Evolutionary conservation across 1,284 basidiomycete genomes (phyloP).

Genomic region (Cryptococcus neoformans): DNA sequence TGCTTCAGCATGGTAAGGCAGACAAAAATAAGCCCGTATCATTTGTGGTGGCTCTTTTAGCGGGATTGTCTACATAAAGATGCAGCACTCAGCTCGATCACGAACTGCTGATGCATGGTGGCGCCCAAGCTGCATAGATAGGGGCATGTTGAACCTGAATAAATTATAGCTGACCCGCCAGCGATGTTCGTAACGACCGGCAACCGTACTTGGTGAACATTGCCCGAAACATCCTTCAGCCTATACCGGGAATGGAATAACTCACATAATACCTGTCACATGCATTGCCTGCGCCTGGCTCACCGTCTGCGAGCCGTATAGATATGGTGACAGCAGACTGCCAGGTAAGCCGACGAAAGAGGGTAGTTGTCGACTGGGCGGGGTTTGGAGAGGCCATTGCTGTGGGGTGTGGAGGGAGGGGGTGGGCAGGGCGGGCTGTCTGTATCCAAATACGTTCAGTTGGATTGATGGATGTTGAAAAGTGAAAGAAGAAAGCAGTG

Average conservation of each 20-base stretch:
- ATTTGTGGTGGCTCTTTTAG: not conserved
- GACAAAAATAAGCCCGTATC: not conserved
- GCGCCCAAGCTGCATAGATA: no score
- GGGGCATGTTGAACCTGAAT: no score
- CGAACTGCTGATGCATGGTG: no score
- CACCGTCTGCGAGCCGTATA: constrained; percentile 36
- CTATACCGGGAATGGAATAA: not conserved
- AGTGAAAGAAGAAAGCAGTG: no score
- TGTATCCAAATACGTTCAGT: no score
- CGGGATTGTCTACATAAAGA: not conserved
- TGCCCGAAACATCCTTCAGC: not conserved
- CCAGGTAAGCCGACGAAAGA: constrained; percentile 47
- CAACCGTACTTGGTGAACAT: no score
- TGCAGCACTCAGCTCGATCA: no score
- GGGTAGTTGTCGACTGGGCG: constrained; percentile 36
- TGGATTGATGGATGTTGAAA: no score
- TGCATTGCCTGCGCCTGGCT: constrained; percentile 25
- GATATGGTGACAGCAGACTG: constrained; percentile 41
- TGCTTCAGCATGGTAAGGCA: no score
- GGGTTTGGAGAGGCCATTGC: constrained; percentile 15
- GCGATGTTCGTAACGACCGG: no score
- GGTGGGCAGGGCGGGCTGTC: no score
- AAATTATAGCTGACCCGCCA: no score
- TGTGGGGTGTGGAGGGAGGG: not conserved
- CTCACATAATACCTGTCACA: constrained; percentile 46